These are phyloP conservation scores for Cryptosporidium ubiquitum DNA, from an alignment of 169 alveolate species.

Conservation along the genomic window DNA sequence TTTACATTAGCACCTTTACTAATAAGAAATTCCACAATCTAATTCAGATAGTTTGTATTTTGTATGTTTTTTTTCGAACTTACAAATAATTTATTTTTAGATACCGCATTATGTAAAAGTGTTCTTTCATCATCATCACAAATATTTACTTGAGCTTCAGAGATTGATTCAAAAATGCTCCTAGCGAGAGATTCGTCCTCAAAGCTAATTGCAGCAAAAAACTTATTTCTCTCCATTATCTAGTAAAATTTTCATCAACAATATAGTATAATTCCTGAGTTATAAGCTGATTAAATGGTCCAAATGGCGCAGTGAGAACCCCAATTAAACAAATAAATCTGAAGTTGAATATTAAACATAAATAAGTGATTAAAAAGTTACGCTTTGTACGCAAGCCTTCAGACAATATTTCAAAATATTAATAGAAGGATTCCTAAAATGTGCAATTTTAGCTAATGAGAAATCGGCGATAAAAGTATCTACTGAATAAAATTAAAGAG, in stretches of 20 bases:
- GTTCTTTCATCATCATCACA: slow-evolving; percentile 76
- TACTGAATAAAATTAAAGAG: too few species aligned
- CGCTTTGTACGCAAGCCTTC: background rate
- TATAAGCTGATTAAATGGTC: background rate
- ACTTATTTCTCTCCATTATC: slow-evolving; percentile 15
- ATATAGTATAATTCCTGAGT: background rate
- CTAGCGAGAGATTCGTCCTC: slow-evolving; percentile 14
- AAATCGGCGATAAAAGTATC: background rate
- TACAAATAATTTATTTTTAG: slow-evolving; percentile 53
- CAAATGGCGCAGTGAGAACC: slow-evolving; percentile 1
- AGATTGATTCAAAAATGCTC: slow-evolving; percentile 13
- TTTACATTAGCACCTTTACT: slow-evolving; percentile 71
- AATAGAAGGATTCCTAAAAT: background rate
- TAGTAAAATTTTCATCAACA: background rate
- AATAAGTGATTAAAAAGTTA: background rate
- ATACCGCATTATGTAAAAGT: slow-evolving; percentile 71
- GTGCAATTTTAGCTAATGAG: background rate
- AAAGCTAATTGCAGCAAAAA: slow-evolving; percentile 19
- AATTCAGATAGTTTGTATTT: background rate
- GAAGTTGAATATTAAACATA: background rate
- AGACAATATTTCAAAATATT: background rate
- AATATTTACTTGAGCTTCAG: slow-evolving; percentile 33
- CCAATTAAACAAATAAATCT: background rate
- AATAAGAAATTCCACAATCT: slow-evolving; percentile 32
- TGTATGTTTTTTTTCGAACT: background rate